Evolutionary conservation across 2,329 filamentous ascomycete genomes (phyloP), one percentile per base, ranked within the genome.

Genomic region (Pseudogymnoascus sp.): DNA sequence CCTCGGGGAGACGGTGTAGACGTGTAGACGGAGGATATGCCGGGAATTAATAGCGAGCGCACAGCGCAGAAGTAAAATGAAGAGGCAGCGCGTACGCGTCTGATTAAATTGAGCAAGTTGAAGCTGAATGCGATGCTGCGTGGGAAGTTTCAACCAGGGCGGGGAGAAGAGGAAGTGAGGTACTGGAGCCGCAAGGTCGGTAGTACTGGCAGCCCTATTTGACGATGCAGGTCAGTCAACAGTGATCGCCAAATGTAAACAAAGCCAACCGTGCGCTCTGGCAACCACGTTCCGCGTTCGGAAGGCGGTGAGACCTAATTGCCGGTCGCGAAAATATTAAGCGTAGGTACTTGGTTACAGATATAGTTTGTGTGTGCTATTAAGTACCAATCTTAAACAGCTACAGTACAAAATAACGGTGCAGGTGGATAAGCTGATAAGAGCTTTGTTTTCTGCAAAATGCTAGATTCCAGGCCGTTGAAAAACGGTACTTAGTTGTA

Each of bases 1-100:
- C 46, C 37, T 44, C 60, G 60, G 37, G 35, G 38, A 61, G 60
- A 61, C 42, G 38, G 42, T 44, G 60, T 50, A 61, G 60, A 61
- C 60, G 42, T 46, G 38, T 42, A 26, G 31, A 42, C n/a, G 46
- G n/a, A 23, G 17, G 38, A 26, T 60, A 13, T 40, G 59, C 9
- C 13, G 13, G 38, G n/a, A 37, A 38, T 42, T 60, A 42, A 60
- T 37, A 42, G 19, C 59, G 33, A 56, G 61, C 61, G 61, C 44
- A 59, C 61, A 60, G 61, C 61, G 61, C 61, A 60, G 46, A 63
- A 46, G 23, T 63, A 23, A 46, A 63, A 37, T 17, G 23, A 19
- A 33, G 19, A 56, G 26, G 23, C 29, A 15, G 44, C 44, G 44
- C 46, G 29, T 33, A 26, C 15, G 26, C 26, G 46, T 56, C 46